A percentile compares a stretch with the other conserved stretches of the same genome.
Evolutionary conservation across 768 basidiomycete genomes (phyloP).

Genomic region (Saitozyma podzolica): DNA sequence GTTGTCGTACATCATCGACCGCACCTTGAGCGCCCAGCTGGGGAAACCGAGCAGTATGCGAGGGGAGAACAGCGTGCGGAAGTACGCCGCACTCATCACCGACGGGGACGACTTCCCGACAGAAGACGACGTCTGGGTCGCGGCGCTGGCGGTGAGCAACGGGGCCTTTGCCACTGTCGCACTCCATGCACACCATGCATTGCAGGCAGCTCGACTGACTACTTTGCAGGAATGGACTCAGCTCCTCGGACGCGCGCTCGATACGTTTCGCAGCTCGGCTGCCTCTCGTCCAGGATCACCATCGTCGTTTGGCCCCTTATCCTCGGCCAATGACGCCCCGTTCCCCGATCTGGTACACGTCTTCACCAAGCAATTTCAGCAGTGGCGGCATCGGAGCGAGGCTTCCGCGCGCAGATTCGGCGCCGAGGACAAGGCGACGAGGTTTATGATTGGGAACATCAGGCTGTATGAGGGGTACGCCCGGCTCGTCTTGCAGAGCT

Average conservation of each 20-base stretch:
- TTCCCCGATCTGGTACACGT: slow-evolving; percentile 15
- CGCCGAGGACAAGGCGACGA: background rate
- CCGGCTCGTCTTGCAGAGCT: slow-evolving; percentile 27
- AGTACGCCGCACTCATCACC: slow-evolving; percentile 21
- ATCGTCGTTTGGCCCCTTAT: background rate
- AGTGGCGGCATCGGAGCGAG: slow-evolving; percentile 21
- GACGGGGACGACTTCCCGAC: slow-evolving; percentile 4
- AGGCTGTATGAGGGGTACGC: slow-evolving; percentile 35
- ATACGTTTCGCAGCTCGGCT: slow-evolving; percentile 18
- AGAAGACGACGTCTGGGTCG: slow-evolving; percentile 24
- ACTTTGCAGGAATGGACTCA: slow-evolving; percentile 39
- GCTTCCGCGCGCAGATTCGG: background rate
- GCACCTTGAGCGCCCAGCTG: slow-evolving; percentile 29
- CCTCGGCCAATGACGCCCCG: background rate
- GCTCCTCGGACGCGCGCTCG: slow-evolving; percentile 27
- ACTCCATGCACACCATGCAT: too few species aligned
- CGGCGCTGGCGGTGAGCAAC: slow-evolving; percentile 21
- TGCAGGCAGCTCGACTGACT: background rate
- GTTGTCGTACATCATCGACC: slow-evolving; percentile 24
- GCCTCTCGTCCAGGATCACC: background rate
- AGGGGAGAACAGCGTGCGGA: slow-evolving; percentile 21
- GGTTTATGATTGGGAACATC: slow-evolving; percentile 9
- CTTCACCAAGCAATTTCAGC: slow-evolving; percentile 23
- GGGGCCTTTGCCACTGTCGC: background rate
- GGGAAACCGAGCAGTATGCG: slow-evolving; percentile 29